phyloP scores from a whole-genome alignment of 805 yeast species.

The Priceomyces medius region DNA sequence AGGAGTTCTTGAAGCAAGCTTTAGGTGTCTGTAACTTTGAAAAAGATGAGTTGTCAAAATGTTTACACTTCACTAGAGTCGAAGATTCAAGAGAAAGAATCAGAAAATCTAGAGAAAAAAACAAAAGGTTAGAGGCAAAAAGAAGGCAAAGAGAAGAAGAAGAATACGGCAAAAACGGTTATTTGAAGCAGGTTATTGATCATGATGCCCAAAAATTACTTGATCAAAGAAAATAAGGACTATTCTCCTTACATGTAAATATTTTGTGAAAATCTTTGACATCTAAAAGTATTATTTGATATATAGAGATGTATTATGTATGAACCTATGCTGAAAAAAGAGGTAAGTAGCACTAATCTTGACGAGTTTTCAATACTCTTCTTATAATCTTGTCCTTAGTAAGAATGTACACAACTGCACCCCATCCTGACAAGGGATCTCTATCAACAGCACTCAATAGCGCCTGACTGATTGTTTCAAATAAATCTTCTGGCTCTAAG shows the following conservation, averaged over 20 bases:
- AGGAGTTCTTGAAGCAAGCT: conserved; percentile 63
- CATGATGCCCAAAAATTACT: conserved; percentile 18
- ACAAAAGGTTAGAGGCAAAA: conserved; percentile 51
- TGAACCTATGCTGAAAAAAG: conserved; percentile 2
- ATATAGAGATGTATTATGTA: neutral
- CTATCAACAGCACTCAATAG: conserved; percentile 92
- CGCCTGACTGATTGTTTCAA: conserved; percentile 94
- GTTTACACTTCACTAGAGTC: conserved; percentile 76
- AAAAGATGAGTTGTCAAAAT: conserved; percentile 73
- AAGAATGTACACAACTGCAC: conserved; percentile 89
- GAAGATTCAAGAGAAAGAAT: conserved; percentile 58
- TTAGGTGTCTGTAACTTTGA: conserved; percentile 83
- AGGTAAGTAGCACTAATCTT: conserved; percentile 56
- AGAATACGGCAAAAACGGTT: conserved; percentile 72
- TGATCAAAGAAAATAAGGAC: conserved; percentile 3
- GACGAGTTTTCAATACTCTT: conserved; percentile 88
- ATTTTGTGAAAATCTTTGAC: neutral
- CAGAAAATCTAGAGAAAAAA: conserved; percentile 54
- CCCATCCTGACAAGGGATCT: conserved; percentile 98
- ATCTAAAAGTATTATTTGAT: neutral
- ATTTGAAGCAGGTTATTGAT: conserved; percentile 64
- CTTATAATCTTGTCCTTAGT: conserved; percentile 89
- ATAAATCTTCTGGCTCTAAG: conserved; percentile 90
- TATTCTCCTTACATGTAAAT: neutral
- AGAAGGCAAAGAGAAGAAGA: conserved; percentile 72